phyloP scores from a whole-genome alignment of 2,329 filamentous ascomycete species.

The Penicillium fuscoglaucum region DNA sequence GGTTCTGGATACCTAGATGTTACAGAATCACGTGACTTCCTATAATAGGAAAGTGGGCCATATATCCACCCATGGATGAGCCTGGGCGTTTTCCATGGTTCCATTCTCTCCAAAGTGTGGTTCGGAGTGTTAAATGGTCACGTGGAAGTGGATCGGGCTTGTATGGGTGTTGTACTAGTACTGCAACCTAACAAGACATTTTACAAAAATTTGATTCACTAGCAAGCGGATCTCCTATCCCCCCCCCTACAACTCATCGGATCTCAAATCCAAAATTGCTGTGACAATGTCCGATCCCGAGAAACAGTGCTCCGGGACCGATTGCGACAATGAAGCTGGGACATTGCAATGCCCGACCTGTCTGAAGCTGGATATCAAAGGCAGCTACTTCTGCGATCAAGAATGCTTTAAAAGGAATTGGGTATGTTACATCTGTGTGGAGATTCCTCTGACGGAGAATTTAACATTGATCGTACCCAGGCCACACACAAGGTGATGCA shows the following conservation, averaged over 20 bases:
- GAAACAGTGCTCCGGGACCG: constrained; percentile 64
- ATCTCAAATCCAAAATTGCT: not conserved
- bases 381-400: constrained; percentile 73
- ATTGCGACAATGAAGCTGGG: constrained; percentile 80
- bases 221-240: not conserved
- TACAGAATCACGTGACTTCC: not conserved
- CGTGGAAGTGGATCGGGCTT: not conserved
- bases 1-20: not conserved
- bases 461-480: constrained; percentile 10
- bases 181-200: too few relatives aligned
- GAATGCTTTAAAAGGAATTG: constrained; percentile 97
- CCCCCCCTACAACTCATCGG: not conserved
- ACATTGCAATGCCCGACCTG: constrained; percentile 87
- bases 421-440: constrained; percentile 57
- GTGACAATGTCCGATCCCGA: constrained; percentile 8
- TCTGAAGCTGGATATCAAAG: constrained; percentile 75
- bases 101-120: too few relatives aligned
- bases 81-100: not conserved
- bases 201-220: too few relatives aligned
- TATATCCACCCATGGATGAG: not conserved
- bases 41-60: not conserved
- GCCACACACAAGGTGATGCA: constrained; percentile 54
- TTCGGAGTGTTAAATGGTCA: not conserved
- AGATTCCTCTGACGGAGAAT: not conserved
- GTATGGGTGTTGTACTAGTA: not conserved